These are phyloP conservation scores for Penicillium turbatum DNA, from an alignment of 495 filamentous ascomycete species.

Conservation along the genomic window DNA sequence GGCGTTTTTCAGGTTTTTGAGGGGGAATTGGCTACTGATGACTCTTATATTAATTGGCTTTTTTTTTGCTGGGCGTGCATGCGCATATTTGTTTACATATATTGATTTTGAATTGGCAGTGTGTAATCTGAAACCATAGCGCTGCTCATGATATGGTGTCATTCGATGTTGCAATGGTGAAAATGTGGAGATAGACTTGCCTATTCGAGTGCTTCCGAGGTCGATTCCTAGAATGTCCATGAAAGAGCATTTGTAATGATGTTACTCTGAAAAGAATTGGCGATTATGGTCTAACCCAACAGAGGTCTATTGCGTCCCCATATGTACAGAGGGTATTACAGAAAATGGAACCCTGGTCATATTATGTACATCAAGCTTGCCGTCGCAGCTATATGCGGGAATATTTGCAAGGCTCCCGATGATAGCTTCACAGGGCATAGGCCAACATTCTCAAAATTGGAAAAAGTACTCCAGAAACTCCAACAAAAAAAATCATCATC, in stretches of 20 bases:
- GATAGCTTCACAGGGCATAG: not conserved
- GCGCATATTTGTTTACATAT: too few species aligned
- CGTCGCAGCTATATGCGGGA: not conserved
- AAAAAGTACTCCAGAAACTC: conserved; percentile 14
- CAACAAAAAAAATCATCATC: conserved; percentile 14
- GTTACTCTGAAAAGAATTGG: not conserved
- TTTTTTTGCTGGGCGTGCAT: not conserved
- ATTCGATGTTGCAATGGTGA: conserved; percentile 16
- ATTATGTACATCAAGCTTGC: conserved; percentile 16
- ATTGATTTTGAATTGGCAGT: too few species aligned
- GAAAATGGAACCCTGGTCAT: not conserved
- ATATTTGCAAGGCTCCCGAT: not conserved
- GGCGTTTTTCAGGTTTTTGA: not conserved
- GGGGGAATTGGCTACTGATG: not conserved
- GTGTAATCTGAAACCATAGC: too few species aligned
- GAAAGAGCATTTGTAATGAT: not conserved
- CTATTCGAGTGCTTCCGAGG: not conserved
- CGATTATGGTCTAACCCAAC: conserved; percentile 1
- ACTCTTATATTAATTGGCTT: not conserved
- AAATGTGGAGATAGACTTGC: conserved; percentile 11
- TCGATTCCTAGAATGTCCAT: not conserved
- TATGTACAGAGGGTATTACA: conserved; percentile 15
- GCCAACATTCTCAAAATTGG: not conserved
- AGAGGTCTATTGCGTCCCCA: conserved; percentile 14
- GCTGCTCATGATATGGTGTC: conserved; percentile 18